A percentile compares a stretch with the other conserved stretches of the same genome.
Evolutionary conservation across 106 monocot species (phyloP).

Genomic region (Allium sativum): DNA sequence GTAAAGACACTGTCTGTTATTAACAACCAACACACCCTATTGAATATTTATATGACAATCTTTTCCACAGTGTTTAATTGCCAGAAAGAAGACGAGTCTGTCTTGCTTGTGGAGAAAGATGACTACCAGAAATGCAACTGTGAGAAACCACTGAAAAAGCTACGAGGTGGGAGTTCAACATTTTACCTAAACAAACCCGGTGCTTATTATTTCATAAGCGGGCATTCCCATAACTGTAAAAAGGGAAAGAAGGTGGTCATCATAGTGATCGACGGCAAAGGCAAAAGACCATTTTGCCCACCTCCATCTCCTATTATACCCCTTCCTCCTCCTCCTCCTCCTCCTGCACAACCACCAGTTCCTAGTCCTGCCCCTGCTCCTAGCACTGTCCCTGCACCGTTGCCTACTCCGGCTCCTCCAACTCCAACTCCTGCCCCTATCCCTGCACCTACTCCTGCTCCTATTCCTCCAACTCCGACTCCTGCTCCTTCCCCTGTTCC

Average conservation of each 20-base stretch:
- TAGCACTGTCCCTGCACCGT: too few relatives aligned
- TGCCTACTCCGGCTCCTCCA: neutral
- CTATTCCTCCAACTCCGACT: neutral
- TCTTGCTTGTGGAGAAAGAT: slow-evolving; percentile 45
- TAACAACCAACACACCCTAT: too few relatives aligned
- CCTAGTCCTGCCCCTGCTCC: neutral
- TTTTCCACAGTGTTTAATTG: slow-evolving; percentile 52
- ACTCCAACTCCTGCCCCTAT: neutral
- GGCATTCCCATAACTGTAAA: slow-evolving; percentile 28
- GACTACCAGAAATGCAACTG: slow-evolving; percentile 46
- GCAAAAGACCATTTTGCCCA: neutral
- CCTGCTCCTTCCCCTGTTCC: neutral
- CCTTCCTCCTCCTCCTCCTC: neutral
- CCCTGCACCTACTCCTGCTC: neutral
- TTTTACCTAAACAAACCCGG: slow-evolving; percentile 52
- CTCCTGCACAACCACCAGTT: neutral
- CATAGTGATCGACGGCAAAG: slow-evolving; percentile 34
- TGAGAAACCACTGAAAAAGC: slow-evolving; percentile 28
- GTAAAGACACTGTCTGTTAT: too few relatives aligned
- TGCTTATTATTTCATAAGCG: slow-evolving; percentile 66
- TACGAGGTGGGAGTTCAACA: slow-evolving; percentile 22
- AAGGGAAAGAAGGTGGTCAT: slow-evolving; percentile 58
- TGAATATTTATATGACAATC: too few relatives aligned
- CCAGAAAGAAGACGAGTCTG: slow-evolving; percentile 55
- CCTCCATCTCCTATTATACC: neutral